Evolutionary conservation across 306 rosid genomes (phyloP).

Genomic region (Quercus engelmannii): DNA sequence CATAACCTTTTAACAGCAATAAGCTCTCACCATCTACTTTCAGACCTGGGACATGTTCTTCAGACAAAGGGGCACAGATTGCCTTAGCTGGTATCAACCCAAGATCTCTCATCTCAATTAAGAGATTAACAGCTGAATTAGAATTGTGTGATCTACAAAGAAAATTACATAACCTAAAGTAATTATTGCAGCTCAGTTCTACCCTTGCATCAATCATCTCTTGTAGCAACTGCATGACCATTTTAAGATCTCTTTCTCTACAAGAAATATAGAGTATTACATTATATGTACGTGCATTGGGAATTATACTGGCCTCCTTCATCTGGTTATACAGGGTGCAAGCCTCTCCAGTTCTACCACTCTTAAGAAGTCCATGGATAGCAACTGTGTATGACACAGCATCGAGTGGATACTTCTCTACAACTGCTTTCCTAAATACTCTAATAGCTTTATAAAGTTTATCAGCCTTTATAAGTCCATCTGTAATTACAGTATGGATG

Average conservation of each 20-base stretch:
- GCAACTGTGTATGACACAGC: conserved; percentile 42
- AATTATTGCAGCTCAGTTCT: conserved; percentile 36
- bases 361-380: conserved; percentile 49
- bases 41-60: conserved; percentile 4
- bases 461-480: conserved; percentile 50
- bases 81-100: conserved; percentile 41
- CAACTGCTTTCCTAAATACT: conserved; percentile 33
- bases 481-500: conserved; percentile 43
- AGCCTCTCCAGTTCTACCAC: conserved; percentile 55
- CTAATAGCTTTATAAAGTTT: conserved; percentile 37
- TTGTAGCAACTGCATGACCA: conserved; percentile 37
- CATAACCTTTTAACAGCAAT: conserved; percentile 1
- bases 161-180: conserved; percentile 34
- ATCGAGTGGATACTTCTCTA: conserved; percentile 39
- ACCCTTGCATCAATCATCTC: conserved; percentile 61
- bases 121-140: conserved; percentile 20
- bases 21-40: conserved; percentile 26
- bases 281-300: conserved; percentile 41
- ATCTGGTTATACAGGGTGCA: conserved; percentile 34
- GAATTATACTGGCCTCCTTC: conserved; percentile 52
- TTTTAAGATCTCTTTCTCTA: conserved; percentile 34
- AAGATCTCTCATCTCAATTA: conserved; percentile 49
- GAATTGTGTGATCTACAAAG: conserved; percentile 12
- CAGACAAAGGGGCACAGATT: conserved; percentile 1
- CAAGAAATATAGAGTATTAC: conserved; percentile 38